Conservation (phyloP, 306 rosid genomes). For the Vigna radiata region DNA sequence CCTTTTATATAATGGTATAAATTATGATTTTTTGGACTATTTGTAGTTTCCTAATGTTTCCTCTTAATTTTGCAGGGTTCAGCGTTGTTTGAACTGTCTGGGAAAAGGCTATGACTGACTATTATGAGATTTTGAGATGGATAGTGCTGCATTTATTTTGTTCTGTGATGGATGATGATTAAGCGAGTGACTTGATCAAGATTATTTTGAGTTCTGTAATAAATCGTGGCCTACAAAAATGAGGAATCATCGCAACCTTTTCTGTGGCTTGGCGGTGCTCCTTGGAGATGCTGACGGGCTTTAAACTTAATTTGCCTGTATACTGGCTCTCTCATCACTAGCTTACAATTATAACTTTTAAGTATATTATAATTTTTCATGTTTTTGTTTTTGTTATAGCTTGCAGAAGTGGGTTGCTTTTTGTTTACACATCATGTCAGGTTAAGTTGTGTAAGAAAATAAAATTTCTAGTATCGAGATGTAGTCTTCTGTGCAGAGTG, state of each 20-base stretch:
- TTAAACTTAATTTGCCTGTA: not conserved
- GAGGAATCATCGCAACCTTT: not conserved
- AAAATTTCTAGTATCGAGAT: too few relatives aligned
- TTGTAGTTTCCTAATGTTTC: conserved; percentile 31
- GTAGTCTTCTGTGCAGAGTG: too few relatives aligned
- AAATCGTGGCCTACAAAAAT: conserved; percentile 11
- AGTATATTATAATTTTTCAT: not conserved
- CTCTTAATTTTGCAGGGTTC: conserved; percentile 68
- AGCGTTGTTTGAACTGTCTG: conserved; percentile 84
- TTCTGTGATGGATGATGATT: not conserved
- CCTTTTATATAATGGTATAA: too few relatives aligned
- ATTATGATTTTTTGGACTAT: not conserved
- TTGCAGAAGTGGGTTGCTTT: not conserved
- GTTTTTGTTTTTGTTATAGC: not conserved
- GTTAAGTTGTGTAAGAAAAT: too few relatives aligned
- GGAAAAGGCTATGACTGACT: conserved; percentile 77
- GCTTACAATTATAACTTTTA: not conserved
- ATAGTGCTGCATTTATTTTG: conserved; percentile 17
- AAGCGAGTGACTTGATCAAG: conserved; percentile 35
- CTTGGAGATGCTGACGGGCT: not conserved
- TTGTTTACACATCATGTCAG: too few relatives aligned
- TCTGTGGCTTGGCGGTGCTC: not conserved
- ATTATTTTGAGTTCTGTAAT: conserved; percentile 10
- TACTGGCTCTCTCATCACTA: not conserved
- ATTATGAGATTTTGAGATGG: conserved; percentile 28